A percentile compares a stretch with the other conserved stretches of the same genome.
phyloP scores from a whole-genome alignment of 2,329 filamentous ascomycete genomes.

The Paecilomyces sp. region DNA sequence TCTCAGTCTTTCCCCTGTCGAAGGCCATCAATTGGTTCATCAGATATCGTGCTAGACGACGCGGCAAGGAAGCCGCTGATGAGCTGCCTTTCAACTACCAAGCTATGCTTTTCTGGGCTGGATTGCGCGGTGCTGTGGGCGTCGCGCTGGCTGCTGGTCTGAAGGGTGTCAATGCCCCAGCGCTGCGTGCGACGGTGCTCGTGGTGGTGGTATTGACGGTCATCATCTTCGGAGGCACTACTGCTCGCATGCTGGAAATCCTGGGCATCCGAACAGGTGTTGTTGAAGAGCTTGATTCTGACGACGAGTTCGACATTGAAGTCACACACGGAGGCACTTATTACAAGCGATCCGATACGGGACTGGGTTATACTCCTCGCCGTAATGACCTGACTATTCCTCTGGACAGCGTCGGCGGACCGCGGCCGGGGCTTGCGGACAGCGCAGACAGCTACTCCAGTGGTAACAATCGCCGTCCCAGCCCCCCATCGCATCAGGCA shows the following conservation, averaged over 20 bases:
- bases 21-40: conserved; percentile 88
- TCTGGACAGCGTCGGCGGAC: conserved; percentile 41
- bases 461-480: conserved; percentile 48
- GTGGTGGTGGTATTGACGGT: conserved; percentile 96
- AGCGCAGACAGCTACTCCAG: conserved; percentile 47
- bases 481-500: conserved; percentile 34
- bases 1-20: conserved; percentile 89
- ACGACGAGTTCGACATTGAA: conserved; percentile 98
- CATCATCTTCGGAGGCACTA: conserved; percentile 97
- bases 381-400: conserved; percentile 53
- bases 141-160: conserved; percentile 89
- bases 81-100: conserved; percentile 94
- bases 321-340: conserved; percentile 64
- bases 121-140: conserved; percentile 87
- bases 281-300: conserved; percentile 92
- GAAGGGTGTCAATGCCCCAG: conserved; percentile 70
- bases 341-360: conserved; percentile 64
- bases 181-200: conserved; percentile 87
- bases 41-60: conserved; percentile 70
- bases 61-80: conserved; percentile 69
- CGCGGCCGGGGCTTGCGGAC: conserved; percentile 24
- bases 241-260: conserved; percentile 95
- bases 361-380: conserved; percentile 69
- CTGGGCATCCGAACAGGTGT: conserved; percentile 93
- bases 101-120: conserved; percentile 99